Percentiles rank a stretch among this genome's conserved stretches.
Conservation (phyloP, 2,329 filamentous ascomycete genomes). For the Epichloe sylvatica region DNA sequence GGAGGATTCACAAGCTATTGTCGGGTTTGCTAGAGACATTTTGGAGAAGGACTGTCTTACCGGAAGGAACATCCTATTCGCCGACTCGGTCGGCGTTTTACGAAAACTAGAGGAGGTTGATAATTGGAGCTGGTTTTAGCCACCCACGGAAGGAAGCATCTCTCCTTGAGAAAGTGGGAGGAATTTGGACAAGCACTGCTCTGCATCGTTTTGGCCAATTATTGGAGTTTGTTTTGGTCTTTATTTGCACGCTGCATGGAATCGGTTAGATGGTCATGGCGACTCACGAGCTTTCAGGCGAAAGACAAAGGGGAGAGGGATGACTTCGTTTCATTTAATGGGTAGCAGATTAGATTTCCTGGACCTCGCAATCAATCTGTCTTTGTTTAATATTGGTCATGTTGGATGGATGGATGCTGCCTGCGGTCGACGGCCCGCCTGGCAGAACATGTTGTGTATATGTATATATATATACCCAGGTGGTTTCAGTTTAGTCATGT, state of each 20-base stretch:
- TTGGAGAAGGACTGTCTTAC: slow-evolving; percentile 37
- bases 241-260: too few species aligned
- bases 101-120: slow-evolving; percentile 34
- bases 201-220: too few species aligned
- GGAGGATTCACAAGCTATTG: slow-evolving; percentile 30
- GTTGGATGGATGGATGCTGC: background rate
- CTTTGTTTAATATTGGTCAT: background rate
- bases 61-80: slow-evolving; percentile 33
- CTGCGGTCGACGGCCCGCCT: background rate
- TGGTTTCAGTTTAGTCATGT: background rate
- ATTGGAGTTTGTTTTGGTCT: too few species aligned
- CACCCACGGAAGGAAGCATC: background rate
- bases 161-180: background rate
- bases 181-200: background rate
- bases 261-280: background rate
- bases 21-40: slow-evolving; percentile 32
- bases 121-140: slow-evolving; percentile 21
- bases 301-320: background rate
- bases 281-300: background rate
- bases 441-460: background rate
- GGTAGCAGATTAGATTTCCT: background rate
- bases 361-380: background rate
- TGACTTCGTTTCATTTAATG: background rate
- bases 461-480: background rate
- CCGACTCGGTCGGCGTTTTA: slow-evolving; percentile 40